These are phyloP conservation scores for Poa annua DNA, from an alignment of 176 grass and related monocot species.

Conservation along the genomic window DNA sequence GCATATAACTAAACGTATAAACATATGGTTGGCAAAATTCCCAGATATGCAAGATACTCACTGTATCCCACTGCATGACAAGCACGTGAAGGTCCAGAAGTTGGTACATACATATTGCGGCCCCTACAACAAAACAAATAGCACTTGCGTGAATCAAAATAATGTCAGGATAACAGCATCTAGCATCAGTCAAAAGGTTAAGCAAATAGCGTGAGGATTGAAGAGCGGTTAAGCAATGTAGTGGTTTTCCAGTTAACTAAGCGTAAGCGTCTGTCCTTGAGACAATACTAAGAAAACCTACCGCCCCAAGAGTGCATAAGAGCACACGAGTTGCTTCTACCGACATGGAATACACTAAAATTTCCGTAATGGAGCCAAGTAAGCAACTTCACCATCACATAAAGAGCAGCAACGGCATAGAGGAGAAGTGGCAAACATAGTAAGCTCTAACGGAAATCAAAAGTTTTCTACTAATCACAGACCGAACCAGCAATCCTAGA, in stretches of 20 bases:
- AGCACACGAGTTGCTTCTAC: not conserved
- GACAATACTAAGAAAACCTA: conserved; percentile 5
- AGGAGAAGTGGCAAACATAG: not conserved
- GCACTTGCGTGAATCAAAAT: not conserved
- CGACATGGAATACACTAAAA: not conserved
- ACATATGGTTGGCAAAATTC: not conserved
- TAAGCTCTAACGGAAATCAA: not conserved
- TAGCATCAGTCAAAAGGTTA: not conserved
- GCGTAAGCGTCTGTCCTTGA: not conserved
- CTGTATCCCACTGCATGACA: conserved; percentile 93
- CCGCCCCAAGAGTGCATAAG: not conserved
- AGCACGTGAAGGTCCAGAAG: conserved; percentile 95
- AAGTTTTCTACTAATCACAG: not conserved
- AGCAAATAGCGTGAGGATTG: not conserved
- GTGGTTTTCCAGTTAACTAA: not conserved
- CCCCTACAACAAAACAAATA: conserved; percentile 56
- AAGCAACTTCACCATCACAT: conserved; percentile 30
- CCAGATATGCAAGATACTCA: conserved; percentile 59
- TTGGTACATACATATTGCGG: conserved; percentile 94
- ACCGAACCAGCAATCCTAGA: conserved; percentile 1
- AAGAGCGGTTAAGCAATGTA: conserved; percentile 1
- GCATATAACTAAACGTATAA: conserved; percentile 11
- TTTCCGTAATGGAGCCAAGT: conserved; percentile 1
- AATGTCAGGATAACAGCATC: conserved; percentile 25
- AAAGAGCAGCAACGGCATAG: not conserved